These are phyloP conservation scores for Phaseolus coccineus DNA, from an alignment of 331 rosid genomes.

Conservation along the genomic window DNA sequence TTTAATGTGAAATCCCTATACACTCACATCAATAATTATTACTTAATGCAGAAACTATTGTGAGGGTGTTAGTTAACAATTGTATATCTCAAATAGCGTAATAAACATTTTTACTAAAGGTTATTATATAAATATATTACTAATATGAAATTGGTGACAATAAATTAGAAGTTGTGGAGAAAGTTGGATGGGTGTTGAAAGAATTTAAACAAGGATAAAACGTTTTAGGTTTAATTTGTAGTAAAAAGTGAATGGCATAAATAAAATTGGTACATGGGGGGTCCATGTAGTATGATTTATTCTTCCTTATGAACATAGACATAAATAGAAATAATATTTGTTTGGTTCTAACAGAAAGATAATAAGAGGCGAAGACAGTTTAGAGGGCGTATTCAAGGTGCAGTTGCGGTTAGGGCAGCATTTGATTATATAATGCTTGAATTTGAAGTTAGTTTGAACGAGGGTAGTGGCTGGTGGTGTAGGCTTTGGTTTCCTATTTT, in stretches of 20 bases:
- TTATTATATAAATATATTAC: neutral
- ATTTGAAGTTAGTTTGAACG: conserved; percentile 54
- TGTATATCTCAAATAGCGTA: neutral
- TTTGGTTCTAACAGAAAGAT: conserved; percentile 45
- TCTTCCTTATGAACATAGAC: conserved; percentile 17
- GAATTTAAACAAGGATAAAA: neutral
- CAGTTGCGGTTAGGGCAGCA: conserved; percentile 67
- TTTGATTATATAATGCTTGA: conserved; percentile 69
- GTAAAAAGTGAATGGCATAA: conserved; percentile 38
- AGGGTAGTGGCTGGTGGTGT: conserved; percentile 47
- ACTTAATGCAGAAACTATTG: neutral
- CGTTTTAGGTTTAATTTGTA: neutral
- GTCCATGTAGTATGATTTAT: conserved; percentile 39
- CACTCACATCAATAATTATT: neutral
- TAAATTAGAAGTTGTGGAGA: neutral
- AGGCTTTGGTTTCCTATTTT: conserved; percentile 46
- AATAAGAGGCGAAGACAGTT: conserved; percentile 37
- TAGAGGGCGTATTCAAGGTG: conserved; percentile 55
- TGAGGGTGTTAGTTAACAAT: neutral
- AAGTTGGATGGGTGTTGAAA: too few species aligned
- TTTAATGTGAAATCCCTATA: conserved; percentile 5
- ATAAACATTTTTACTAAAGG: neutral
- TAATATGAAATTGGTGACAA: neutral
- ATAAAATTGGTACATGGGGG: conserved; percentile 36
- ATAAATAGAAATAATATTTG: conserved; percentile 33